Evolutionary conservation across 2,329 filamentous ascomycete species (phyloP).

Genomic region (Pseudonectria buxi): DNA sequence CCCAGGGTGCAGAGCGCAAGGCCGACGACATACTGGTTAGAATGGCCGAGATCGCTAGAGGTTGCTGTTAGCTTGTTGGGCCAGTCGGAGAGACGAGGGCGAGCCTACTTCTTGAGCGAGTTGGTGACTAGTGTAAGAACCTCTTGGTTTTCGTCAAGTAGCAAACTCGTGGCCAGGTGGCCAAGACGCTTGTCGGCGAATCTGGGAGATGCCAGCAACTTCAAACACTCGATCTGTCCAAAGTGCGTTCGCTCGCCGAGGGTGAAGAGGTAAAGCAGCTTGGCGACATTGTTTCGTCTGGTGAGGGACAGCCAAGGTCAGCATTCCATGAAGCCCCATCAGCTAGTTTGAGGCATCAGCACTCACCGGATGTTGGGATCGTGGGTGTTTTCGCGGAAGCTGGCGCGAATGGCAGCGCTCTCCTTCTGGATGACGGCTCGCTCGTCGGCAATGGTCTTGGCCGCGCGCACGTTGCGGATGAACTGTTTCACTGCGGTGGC

Average conservation of each 20-base stretch:
- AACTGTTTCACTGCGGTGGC: constrained; percentile 83
- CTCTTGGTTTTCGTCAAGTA: constrained; percentile 97
- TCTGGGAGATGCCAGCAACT: constrained; percentile 89
- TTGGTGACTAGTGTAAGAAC: constrained; percentile 96
- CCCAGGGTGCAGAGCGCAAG: constrained; percentile 92
- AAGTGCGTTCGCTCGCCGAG: constrained; percentile 97
- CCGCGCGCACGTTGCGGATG: constrained; percentile 96
- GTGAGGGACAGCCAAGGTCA: constrained; percentile 5
- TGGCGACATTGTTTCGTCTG: constrained; percentile 97
- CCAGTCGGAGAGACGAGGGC: background rate
- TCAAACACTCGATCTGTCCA: constrained; percentile 98
- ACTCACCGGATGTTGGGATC: constrained; percentile 83
- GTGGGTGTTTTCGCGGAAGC: constrained; percentile 93
- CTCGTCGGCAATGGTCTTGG: constrained; percentile 98
- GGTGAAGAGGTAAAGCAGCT: constrained; percentile 96
- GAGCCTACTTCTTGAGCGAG: constrained; percentile 83
- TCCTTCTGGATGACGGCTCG: constrained; percentile 98
- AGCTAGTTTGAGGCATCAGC: constrained; percentile 1
- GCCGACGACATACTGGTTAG: constrained; percentile 97
- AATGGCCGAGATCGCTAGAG: constrained; percentile 82
- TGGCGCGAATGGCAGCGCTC: constrained; percentile 93
- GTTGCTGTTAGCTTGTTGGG: constrained; percentile 10
- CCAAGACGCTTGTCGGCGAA: constrained; percentile 97
- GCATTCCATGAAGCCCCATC: background rate
- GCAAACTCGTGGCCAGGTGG: constrained; percentile 89